Base-by-base conservation (phyloP, 495 filamentous ascomycete species). In the Annulohypoxylon nitens region DNA sequence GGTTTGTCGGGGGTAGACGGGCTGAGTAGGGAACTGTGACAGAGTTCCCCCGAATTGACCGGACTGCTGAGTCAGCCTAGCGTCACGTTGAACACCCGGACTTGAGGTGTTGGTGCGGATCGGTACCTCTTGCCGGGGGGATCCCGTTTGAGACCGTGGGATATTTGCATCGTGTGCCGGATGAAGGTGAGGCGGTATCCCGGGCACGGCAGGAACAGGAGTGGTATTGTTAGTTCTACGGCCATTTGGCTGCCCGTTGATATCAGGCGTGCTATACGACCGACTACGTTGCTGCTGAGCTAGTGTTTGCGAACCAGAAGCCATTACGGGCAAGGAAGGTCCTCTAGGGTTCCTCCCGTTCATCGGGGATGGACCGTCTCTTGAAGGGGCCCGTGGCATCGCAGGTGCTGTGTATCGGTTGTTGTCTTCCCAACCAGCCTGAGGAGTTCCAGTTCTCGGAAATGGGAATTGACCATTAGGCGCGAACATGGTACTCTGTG, bases 391-490 rank as follows among this genome's bases (percentile, higher is more conserved):
- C 41, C 95, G 89, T 41, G 90, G 90, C 84, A 94, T 88, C 9
- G 93, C 93, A 20, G 95, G 95, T 3, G 95, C 94, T 2, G 96
- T 97, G 74, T 93, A 95, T 41, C 93, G 90, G 78, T 91, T 92
- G 66, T 82, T 85, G 23, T 85, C 85, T 60, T 86, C 84, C 83
- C 86, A 88, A 64, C 88, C 87, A 18, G 81, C 86, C 81, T 90
- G 74, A 70, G 91, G 87, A 5, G 88, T 90, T 12, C 83, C 83
- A 74, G 95, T 90, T 33, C 95, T 90, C 57, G 95, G 90, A 77
- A 97, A 97, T 6, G 90, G 88, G 75, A 91, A 95, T 67, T 88
- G 79, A 0, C 79, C 86, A 37, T 85, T 86, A 2, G 88, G 88
- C 55, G 89, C 88, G 61, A 93, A 96, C 65, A 87, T 81, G 16